Base-by-base conservation (phyloP, 1,139 yeast genomes). In the Ashbya aceris region DNA sequence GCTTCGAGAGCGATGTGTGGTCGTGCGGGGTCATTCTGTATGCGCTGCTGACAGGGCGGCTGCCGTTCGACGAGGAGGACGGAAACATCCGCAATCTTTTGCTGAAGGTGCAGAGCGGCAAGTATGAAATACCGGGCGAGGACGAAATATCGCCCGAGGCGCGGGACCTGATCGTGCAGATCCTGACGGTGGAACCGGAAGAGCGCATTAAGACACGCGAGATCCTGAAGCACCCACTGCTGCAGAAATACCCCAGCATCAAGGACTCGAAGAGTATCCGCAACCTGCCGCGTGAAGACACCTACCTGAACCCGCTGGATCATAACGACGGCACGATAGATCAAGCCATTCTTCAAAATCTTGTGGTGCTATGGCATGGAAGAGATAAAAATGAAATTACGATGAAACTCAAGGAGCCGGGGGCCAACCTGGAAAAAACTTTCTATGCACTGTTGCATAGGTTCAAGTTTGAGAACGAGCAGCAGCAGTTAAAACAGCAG, bases 1-100 rank as follows among this genome's bases (percentile, higher is more conserved):
- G 98, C 11, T 91, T 95, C 13, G 96, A 96, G 27, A 81, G 94
- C 31, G 99, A 91, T 64, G 91, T 91, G 41, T 91, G 99, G 99
- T 87, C 96, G 8, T 91, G 98, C 66, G 98, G 98, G 50, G 86
- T 91, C 51, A 91, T 91, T 42, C 68, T 91, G 40, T 91, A 86
- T 67, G 98, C 98, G 1, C 69, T 91, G 41, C 71, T 91, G 43
- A 89, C 97, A 0, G 98, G 98, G 30, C 91, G 91, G 62, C 70
- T 91, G 48, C 98, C 98, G 1, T 93, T 93, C 62, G 98, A 91
- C 64, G 97, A 91, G 64, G 97, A 87, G 55, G 63, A 60, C 41
- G 65, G 65, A 20, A 87, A 87, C 61, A 87, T 91, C 51, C 74
- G 97, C 52, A 80, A 81, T 53, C 69, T 91, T 48, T 70, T 93